Evolutionary conservation across 2,329 filamentous ascomycete genomes (phyloP).

Genomic region (Leptographium procerum): DNA sequence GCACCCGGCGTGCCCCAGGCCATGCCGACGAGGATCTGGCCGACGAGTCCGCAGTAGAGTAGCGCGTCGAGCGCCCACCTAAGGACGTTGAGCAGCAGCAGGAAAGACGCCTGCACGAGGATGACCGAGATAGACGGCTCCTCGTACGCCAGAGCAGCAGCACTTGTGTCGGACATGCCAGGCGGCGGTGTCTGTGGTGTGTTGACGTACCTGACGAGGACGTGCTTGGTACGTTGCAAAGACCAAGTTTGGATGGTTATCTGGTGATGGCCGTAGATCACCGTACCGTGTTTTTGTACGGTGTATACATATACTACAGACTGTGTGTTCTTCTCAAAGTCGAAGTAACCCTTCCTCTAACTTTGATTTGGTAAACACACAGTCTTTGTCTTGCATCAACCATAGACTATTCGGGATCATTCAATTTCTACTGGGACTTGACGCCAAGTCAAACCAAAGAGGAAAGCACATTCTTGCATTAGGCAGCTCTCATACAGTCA

Average conservation of each 20-base stretch:
- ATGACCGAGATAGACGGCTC: slow-evolving; percentile 50
- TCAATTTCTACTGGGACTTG: too few relatives aligned
- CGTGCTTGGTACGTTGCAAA: not conserved
- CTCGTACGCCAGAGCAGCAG: slow-evolving; percentile 32
- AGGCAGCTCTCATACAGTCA: too few relatives aligned
- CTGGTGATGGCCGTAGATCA: too few relatives aligned
- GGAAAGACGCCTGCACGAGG: slow-evolving; percentile 48
- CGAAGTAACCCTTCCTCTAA: too few relatives aligned
- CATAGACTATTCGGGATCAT: too few relatives aligned
- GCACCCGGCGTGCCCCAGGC: slow-evolving; percentile 58
- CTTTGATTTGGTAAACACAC: too few relatives aligned
- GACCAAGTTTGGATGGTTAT: too few relatives aligned
- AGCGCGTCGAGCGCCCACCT: slow-evolving; percentile 46
- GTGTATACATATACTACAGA: not conserved
- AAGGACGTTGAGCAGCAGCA: slow-evolving; percentile 49
- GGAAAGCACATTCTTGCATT: too few relatives aligned
- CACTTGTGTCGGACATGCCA: not conserved
- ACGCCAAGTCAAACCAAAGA: too few relatives aligned
- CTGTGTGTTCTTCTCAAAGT: too few relatives aligned
- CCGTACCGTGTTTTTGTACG: not conserved
- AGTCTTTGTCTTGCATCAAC: too few relatives aligned
- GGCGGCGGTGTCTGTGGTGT: not conserved
- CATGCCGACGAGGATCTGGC: slow-evolving; percentile 60
- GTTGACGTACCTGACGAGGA: not conserved
- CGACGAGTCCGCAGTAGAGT: slow-evolving; percentile 60